Base-by-base conservation (phyloP, 2,329 filamentous ascomycete genomes). In the Pseudocercospora ulei region DNA sequence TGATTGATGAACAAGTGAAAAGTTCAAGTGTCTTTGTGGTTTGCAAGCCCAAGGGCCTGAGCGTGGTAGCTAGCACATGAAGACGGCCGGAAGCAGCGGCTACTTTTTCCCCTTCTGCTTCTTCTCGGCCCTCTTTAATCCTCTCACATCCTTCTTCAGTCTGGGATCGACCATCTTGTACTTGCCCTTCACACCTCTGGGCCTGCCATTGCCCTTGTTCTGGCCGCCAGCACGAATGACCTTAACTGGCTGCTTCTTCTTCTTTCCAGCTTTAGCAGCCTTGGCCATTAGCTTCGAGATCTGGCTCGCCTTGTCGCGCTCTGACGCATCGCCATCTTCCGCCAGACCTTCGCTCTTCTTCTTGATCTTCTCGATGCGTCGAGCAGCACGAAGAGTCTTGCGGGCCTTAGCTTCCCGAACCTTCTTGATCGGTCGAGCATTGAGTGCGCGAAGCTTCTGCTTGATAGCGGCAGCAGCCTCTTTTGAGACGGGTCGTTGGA, bases 401-500 rank as follows among this genome's bases (percentile, higher is more conserved):
- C 90, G 75, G 22, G 87, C 88, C 65, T 92, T 87, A 14, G 90
- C 90, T 65, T 98, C 90, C 53, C 83, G 81, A 19, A 98, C 90
- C 70, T 98, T 98, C 73, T 98, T 98, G 75, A 96, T 96, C 1
- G 90, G 90, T 19, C 90, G 78, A 5, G 88, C 90, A 60, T 98
- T 96, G 54, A 93, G 75, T 0, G 90, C 87, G 19, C 88, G 81
- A 58, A 82, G 61, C 66, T 98, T 98, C 57, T 95, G 88, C 62
- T 90, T 87, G 68, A 98, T 95, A 2, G 90, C 90, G 8, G 76
- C 72, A 0, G 88, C 87, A 0, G 82, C 92, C 20, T 85, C 85
- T 54, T 90, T 90, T 35, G 80, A 86, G 55, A 93, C 88, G n/a
- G 90, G 92, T 42, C 84, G 81, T 48, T 90, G 79, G 1, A 74